Evolutionary conservation across 83 land plant genomes (phyloP).

Genomic region (Diphasiastrum complanatum): DNA sequence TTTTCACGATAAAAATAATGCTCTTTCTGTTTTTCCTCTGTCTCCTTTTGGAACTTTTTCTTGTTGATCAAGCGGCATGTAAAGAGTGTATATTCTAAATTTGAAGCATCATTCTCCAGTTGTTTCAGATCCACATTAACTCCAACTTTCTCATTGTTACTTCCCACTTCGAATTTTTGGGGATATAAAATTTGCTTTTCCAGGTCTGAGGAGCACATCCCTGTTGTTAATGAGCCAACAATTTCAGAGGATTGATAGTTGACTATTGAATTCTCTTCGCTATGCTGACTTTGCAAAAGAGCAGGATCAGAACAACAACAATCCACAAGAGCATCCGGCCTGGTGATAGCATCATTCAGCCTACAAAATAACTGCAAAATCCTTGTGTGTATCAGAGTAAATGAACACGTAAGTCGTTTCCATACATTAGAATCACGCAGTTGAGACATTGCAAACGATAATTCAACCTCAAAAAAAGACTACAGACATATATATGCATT

Average conservation of each 20-base stretch:
- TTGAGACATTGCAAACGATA: neutral
- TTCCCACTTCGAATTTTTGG: too few species aligned
- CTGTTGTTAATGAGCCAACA: too few species aligned
- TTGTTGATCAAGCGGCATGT: constrained; percentile 13
- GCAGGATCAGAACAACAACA: too few species aligned
- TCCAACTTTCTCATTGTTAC: too few species aligned
- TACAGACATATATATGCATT: constrained; percentile 6
- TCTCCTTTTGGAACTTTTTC: constrained; percentile 4
- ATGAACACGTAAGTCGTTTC: neutral
- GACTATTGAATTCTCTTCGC: too few species aligned
- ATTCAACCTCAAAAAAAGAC: neutral
- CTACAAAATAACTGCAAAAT: constrained; percentile 63
- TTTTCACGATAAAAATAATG: constrained; percentile 45
- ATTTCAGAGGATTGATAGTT: too few species aligned
- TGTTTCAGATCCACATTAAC: neutral
- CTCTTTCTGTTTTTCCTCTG: constrained; percentile 26
- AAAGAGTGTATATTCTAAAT: constrained; percentile 26
- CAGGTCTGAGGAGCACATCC: too few species aligned
- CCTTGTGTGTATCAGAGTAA: neutral
- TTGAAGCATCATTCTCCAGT: constrained; percentile 2
- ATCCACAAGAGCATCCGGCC: constrained; percentile 45
- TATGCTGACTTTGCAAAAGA: too few species aligned
- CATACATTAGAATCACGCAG: too few species aligned
- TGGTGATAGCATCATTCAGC: too few species aligned
- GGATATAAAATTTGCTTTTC: too few species aligned